Conservation (phyloP, 2,329 filamentous ascomycete genomes). For the Colletotrichum sp. region DNA sequence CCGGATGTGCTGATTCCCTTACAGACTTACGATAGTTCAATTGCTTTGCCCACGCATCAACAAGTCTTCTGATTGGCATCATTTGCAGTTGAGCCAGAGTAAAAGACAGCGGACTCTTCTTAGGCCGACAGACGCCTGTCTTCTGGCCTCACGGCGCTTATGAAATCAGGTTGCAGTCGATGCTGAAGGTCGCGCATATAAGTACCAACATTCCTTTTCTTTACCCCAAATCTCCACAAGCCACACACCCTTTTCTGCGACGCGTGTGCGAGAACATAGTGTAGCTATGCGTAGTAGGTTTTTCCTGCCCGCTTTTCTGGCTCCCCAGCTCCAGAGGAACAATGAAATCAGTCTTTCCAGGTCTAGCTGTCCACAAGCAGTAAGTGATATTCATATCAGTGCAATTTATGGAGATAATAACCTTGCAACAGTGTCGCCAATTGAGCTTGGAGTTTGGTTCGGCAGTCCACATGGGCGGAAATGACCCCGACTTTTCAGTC, state of each 20-base stretch:
- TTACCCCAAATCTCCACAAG: not conserved
- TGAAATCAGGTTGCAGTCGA: not conserved
- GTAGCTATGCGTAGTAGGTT: not conserved
- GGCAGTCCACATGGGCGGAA: not conserved
- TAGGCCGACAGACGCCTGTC: not conserved
- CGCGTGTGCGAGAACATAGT: accelerated
- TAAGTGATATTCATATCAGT: not conserved
- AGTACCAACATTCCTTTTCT: not conserved
- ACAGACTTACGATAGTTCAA: not conserved
- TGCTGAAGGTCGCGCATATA: not conserved
- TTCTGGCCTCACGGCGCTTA: not conserved
- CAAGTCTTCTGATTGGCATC: not conserved
- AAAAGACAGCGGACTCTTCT: not conserved
- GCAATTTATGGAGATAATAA: accelerated
- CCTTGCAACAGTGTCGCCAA: not conserved
- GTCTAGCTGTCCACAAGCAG: not conserved
- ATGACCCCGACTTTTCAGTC: not conserved
- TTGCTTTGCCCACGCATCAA: not conserved
- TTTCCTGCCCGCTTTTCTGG: not conserved
- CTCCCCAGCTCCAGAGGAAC: accelerated
- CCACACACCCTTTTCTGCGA: not conserved
- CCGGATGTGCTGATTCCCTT: not conserved
- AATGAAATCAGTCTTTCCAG: not conserved
- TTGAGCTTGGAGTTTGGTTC: not conserved
- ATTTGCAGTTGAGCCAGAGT: not conserved